phyloP scores from a whole-genome alignment of 805 yeast species.

The Wickerhamiella sorbophila region DNA sequence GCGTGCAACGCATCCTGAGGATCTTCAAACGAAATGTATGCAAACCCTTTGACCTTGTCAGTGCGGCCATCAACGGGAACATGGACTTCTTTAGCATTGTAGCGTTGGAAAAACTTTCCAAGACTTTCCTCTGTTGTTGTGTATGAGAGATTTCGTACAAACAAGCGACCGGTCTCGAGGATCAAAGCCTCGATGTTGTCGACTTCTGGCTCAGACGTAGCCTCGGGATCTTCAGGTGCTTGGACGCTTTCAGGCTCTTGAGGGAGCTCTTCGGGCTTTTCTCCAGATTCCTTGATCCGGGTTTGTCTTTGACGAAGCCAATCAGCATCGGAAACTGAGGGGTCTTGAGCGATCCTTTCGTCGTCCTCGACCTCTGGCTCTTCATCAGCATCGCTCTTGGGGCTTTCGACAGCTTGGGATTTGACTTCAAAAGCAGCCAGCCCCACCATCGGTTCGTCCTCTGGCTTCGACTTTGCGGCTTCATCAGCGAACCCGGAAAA shows the following conservation, averaged over 20 bases:
- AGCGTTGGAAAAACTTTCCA: constrained; percentile 43
- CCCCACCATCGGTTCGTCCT: neutral
- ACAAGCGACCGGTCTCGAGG: constrained; percentile 60
- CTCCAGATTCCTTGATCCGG: constrained; percentile 43
- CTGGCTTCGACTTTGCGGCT: neutral
- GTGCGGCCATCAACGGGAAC: constrained; percentile 83
- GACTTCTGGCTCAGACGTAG: constrained; percentile 5
- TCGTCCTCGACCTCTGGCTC: neutral
- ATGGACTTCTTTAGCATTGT: constrained; percentile 80
- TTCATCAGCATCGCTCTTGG: constrained; percentile 10
- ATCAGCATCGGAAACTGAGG: constrained; percentile 57
- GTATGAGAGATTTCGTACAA: constrained; percentile 74
- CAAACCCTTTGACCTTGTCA: constrained; percentile 85
- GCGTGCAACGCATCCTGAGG: constrained; percentile 67
- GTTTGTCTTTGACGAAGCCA: constrained; percentile 71
- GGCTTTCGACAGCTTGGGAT: constrained; percentile 2
- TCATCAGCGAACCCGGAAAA: constrained; percentile 6
- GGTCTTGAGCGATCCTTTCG: constrained; percentile 29
- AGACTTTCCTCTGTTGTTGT: constrained; percentile 71
- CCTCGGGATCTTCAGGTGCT: constrained; percentile 8
- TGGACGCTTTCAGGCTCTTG: constrained; percentile 1
- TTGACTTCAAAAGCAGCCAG: neutral
- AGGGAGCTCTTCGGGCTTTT: constrained; percentile 7
- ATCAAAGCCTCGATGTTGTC: constrained; percentile 40
- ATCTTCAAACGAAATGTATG: constrained; percentile 59